These are phyloP conservation scores for Syzygium malaccense DNA, from an alignment of 441 rosid genomes.

Conservation along the genomic window DNA sequence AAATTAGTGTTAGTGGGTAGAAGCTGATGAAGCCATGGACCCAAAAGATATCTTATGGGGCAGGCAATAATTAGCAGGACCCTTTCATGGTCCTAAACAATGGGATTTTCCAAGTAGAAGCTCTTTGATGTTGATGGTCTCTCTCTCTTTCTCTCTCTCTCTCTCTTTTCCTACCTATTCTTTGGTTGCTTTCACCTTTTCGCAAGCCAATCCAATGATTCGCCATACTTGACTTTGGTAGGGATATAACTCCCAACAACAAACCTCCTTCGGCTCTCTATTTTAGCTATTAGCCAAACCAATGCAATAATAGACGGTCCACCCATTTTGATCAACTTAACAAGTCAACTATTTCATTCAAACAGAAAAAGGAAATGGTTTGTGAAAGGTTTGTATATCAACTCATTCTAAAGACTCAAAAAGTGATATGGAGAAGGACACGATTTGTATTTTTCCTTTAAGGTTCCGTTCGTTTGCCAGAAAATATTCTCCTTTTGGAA, in stretches of 20 bases:
- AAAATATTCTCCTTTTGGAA: no score
- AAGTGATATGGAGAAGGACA: background rate
- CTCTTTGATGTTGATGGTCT: background rate
- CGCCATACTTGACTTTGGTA: background rate
- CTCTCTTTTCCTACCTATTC: background rate
- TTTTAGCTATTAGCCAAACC: background rate
- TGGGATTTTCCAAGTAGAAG: background rate
- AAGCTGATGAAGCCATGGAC: background rate
- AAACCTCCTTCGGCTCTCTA: background rate
- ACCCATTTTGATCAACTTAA: background rate
- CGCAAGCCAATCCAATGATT: background rate
- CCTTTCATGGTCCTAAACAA: background rate
- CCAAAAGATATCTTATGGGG: background rate
- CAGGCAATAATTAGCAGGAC: background rate
- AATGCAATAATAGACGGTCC: background rate
- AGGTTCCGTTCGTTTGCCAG: no score
- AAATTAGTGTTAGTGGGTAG: background rate
- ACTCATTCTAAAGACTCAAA: background rate
- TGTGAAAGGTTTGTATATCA: background rate
- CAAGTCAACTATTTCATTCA: background rate
- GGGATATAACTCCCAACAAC: background rate
- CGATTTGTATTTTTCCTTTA: background rate
- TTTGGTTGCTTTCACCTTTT: background rate
- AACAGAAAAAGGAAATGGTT: background rate
- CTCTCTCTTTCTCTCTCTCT: background rate